Conservation (phyloP, 805 yeast species). For the Hanseniaspora occidentalis region DNA sequence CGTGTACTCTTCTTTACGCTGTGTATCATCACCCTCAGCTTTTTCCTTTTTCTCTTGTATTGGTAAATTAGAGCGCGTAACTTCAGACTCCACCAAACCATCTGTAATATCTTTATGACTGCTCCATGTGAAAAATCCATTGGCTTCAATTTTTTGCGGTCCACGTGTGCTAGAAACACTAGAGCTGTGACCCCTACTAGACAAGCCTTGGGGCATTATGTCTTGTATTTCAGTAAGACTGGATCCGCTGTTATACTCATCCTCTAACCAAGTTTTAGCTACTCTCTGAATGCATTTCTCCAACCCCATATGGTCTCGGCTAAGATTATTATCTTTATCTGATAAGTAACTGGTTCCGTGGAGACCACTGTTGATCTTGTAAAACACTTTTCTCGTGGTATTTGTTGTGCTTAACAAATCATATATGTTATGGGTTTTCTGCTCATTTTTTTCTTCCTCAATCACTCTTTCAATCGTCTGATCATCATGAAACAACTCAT, state of each 20-base stretch:
- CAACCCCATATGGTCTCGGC: neutral
- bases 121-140: too few species aligned
- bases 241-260: neutral
- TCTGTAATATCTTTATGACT: too few species aligned
- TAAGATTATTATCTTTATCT: neutral
- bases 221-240: too few species aligned
- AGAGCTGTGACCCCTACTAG: neutral
- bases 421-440: neutral
- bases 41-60: too few species aligned
- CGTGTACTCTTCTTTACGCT: too few species aligned
- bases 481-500: neutral
- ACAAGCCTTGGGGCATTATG: too few species aligned
- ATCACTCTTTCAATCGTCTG: neutral
- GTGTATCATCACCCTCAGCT: too few species aligned
- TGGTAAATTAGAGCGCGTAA: too few species aligned
- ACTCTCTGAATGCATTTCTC: neutral
- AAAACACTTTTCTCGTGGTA: neutral
- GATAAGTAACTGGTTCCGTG: neutral
- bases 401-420: neutral
- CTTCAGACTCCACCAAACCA: too few species aligned
- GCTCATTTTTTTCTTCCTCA: neutral
- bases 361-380: neutral
- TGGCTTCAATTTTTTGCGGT: too few species aligned
- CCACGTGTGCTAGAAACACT: too few species aligned
- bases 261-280: neutral